These are phyloP conservation scores for Camellia japonica DNA, from an alignment of 148 eudicot genomes.

Conservation along the genomic window DNA sequence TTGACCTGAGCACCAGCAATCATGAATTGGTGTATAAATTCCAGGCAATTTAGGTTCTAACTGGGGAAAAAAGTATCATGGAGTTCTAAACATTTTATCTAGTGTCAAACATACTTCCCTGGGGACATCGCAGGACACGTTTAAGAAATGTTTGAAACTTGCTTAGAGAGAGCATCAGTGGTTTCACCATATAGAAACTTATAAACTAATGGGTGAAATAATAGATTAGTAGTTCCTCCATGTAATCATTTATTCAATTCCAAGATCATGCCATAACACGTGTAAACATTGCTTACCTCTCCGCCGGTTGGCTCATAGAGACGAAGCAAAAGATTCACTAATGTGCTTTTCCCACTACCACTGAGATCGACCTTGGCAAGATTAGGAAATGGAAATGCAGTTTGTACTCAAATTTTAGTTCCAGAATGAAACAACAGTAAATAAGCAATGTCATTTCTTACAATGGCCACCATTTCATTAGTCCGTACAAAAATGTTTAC, in stretches of 20 bases:
- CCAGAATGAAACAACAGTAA: conserved; percentile 2
- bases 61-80: too few relatives aligned
- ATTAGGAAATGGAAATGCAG: neutral
- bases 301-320: conserved; percentile 50
- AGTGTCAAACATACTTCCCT: too few relatives aligned
- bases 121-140: neutral
- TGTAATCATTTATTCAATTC: neutral
- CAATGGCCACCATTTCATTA: conserved; percentile 57
- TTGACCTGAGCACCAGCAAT: too few relatives aligned
- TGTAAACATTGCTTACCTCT: conserved; percentile 29
- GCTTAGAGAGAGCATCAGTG: neutral
- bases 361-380: conserved; percentile 47
- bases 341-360: conserved; percentile 61
- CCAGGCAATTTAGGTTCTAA: too few relatives aligned
- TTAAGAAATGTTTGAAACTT: neutral
- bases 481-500: conserved; percentile 43
- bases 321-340: conserved; percentile 51
- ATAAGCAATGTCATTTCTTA: conserved; percentile 25
- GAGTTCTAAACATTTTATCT: too few relatives aligned
- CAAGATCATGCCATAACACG: neutral
- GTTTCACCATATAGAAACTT: neutral
- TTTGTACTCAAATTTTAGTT: neutral
- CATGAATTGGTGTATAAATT: too few relatives aligned
- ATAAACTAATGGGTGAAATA: neutral
- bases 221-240: neutral